Evolutionary conservation across 2,329 filamentous ascomycete species (phyloP).

Genomic region (Drechslerella stenobrocha): DNA sequence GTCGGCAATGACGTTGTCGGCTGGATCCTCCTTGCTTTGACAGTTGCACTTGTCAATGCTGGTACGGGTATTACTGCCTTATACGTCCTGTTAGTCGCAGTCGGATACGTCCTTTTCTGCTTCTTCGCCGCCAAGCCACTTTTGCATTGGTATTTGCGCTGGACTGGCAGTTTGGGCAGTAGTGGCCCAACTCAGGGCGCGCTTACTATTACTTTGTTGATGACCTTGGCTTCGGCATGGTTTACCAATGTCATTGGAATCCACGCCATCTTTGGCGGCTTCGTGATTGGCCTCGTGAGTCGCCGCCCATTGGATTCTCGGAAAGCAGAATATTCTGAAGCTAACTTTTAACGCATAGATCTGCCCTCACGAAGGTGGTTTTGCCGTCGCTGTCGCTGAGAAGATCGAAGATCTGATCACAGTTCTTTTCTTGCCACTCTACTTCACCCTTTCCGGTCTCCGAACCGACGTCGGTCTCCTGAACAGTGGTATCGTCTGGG

Average conservation of each 20-base stretch:
- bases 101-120: slow-evolving; percentile 77
- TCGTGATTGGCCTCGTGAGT: slow-evolving; percentile 71
- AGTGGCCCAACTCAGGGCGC: slow-evolving; percentile 86
- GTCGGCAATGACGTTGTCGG: slow-evolving; percentile 90
- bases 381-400: slow-evolving; percentile 86
- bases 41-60: slow-evolving; percentile 89
- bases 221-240: slow-evolving; percentile 78
- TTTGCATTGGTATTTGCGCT: slow-evolving; percentile 73
- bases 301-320: background rate
- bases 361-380: slow-evolving; percentile 84
- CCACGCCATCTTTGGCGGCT: slow-evolving; percentile 92
- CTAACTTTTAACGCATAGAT: slow-evolving; percentile 58
- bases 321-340: background rate
- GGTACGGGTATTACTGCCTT: slow-evolving; percentile 78
- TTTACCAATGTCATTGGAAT: slow-evolving; percentile 90
- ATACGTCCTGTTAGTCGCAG: slow-evolving; percentile 75
- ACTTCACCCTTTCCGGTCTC: slow-evolving; percentile 88
- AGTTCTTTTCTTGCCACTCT: slow-evolving; percentile 81
- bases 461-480: slow-evolving; percentile 85
- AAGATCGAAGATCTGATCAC: slow-evolving; percentile 92
- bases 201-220: slow-evolving; percentile 77
- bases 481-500: slow-evolving; percentile 81
- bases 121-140: slow-evolving; percentile 71
- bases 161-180: slow-evolving; percentile 71
- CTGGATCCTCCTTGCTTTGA: slow-evolving; percentile 90